Evolutionary conservation across 129 eudicot species (phyloP).

Genomic region (Dittrichia graveolens): DNA sequence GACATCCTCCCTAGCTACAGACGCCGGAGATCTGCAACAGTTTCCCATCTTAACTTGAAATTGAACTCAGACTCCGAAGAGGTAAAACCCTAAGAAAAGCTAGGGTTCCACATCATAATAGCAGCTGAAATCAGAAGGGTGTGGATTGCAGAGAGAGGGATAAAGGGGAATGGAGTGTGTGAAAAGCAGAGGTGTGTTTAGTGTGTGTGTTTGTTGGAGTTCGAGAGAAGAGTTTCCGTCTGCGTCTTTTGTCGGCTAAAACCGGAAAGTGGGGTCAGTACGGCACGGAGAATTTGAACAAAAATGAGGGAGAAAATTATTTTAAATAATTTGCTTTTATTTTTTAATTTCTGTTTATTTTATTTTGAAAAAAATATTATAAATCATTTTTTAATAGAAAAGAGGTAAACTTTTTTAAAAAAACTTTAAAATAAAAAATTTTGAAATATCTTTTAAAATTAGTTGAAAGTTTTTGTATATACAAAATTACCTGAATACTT

Average conservation of each 20-base stretch:
- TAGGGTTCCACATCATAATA: conserved; percentile 33
- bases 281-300: conserved; percentile 34
- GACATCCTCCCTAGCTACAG: conserved; percentile 88
- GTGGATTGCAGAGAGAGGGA: conserved; percentile 9
- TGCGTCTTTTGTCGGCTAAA: conserved; percentile 34
- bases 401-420: too few relatives aligned
- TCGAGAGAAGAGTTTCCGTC: conserved; percentile 21
- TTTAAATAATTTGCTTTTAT: too few relatives aligned
- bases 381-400: too few relatives aligned
- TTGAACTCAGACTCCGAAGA: background rate
- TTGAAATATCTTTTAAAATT: too few relatives aligned
- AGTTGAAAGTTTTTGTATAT: too few relatives aligned
- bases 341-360: too few relatives aligned
- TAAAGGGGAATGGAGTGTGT: conserved; percentile 19
- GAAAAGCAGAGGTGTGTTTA: conserved; percentile 28
- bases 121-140: background rate
- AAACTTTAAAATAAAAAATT: too few relatives aligned
- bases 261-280: conserved; percentile 33
- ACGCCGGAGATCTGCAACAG: conserved; percentile 98
- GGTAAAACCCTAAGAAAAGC: conserved; percentile 31
- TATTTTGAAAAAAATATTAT: too few relatives aligned
- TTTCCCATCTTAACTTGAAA: conserved; percentile 62
- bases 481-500: too few relatives aligned
- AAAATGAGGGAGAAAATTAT: background rate
- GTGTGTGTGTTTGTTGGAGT: conserved; percentile 28